Base-by-base conservation (phyloP, 2,329 filamentous ascomycete species). In the Chrysoporthe deuterocubensis region DNA sequence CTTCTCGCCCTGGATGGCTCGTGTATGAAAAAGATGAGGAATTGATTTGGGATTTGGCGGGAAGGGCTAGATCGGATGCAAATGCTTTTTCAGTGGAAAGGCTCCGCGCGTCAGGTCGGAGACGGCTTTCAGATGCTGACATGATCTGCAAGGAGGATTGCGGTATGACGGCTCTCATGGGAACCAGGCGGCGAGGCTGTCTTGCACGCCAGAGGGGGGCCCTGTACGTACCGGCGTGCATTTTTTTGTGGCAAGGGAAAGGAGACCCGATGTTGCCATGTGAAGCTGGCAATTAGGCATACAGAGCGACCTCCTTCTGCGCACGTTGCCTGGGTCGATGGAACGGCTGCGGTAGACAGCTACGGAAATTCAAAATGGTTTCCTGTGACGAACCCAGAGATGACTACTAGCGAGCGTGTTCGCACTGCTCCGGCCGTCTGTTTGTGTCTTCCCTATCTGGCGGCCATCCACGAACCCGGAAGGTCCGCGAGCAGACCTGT, bases 1-100 rank as follows among this genome's bases (percentile, higher is more conserved):
- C 34, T 40, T 57, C 42, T 64, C 54, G 60, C 60, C 56, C 56
- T 61, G 48, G 57, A 34, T 50, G 65, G 65, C 65, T 43, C 62
- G 52, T 67, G 67, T 67, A 62, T 65, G 67, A 67, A 67, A 34
- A 52, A 34, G 42, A 65, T 64, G 67, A 62, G 62, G 57, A 48
- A 54, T 37, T 62, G 34, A 58, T 43, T 59, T 43, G 57, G 57
- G 40, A 61, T 57, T 56, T 61, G 46, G 48, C 62, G 48, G 21
- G 32, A 61, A 44, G 66, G 59, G 61, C 50, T 64, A 67, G 61
- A 67, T 59, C 48, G 48, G 57, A 64, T 52, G 66, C 37, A 26
- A 63, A 16, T 34, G 32, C 43, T 50, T 44, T 34, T 43, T 34
- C 21, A 50, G 26, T 48, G 16, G 44, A 62, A n/a, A 52, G 16